Evolutionary conservation across 1,284 basidiomycete genomes (phyloP), one percentile per base, ranked within the genome.

Genomic region (Naganishia sp.): DNA sequence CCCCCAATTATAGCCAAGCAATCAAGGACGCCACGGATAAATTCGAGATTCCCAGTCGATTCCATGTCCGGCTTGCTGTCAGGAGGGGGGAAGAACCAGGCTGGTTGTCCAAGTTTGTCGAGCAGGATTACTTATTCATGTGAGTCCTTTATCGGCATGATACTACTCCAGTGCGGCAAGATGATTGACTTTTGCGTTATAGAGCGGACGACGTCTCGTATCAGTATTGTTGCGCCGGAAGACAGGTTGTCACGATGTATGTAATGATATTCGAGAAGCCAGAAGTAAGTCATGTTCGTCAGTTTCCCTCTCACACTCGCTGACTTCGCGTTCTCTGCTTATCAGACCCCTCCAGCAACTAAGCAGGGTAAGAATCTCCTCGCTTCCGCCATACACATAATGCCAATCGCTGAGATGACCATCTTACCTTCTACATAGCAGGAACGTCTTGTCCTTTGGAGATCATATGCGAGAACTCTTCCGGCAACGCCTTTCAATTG

Each of bases 121-220:
- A 61, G 36, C 55, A 59, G 44, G 67, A 68, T 55, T 56, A 53
- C 18, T 28, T 69, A 4, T 69, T 55, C 55, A 53, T 69, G 64
- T 65, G 46, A 61, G 56, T 65, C 18, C 36, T 21, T 10, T 9
- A 42, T 23, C 36, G 36, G 36, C 36, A 16, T 18, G 6, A 7
- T 16, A 21, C 13, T 49, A 43, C n/a, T 33, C 10, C 33, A 44
- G 15, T 2, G 23, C 44, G 6, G 2, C 46, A 23, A 23, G 2
- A 21, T 49, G 43, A 31, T 5, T 45, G 44, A 21, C 25, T 3
- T 48, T 7, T 48, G 11, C 43, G 6, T 15, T 13, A 0, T 44
- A 69, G 64, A 16, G 64, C 64, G 28, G 68, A 69, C 43, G 68
- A 66, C 33, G 64, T 64, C 10, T 66, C 64, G 28, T 69, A 69